Conservation (phyloP, 2,329 filamentous ascomycete species). For the Fusarium sp. region DNA sequence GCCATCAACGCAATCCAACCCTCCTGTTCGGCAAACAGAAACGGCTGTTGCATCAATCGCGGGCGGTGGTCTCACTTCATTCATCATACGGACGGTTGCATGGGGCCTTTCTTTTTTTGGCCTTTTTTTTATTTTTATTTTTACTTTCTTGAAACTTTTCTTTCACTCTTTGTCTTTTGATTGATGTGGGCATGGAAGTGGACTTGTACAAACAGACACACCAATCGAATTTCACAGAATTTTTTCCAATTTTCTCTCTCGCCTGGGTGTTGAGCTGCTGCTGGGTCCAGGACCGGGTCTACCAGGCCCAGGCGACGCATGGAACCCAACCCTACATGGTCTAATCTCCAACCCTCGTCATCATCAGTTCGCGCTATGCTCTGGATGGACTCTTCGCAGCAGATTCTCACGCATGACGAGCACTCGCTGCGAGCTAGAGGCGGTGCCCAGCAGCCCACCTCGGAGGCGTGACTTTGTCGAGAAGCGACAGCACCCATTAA, state of each 20-base stretch:
- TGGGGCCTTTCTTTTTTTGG: constrained; percentile 9
- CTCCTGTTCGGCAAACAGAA: neutral
- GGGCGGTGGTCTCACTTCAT: constrained; percentile 12
- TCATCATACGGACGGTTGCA: constrained; percentile 1
- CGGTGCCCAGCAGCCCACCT: constrained; percentile 24
- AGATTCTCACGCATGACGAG: constrained; percentile 15
- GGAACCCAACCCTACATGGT: constrained; percentile 33
- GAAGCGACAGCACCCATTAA: constrained; percentile 44
- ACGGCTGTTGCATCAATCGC: constrained; percentile 12
- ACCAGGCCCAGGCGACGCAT: constrained; percentile 14
- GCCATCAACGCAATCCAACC: constrained; percentile 6
- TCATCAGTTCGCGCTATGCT: constrained; percentile 15
- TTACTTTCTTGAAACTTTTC: constrained; percentile 12
- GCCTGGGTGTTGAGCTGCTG: constrained; percentile 18
- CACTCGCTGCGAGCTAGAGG: constrained; percentile 26
- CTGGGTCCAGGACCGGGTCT: neutral
- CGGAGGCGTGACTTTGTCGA: constrained; percentile 31
- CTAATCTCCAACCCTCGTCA: constrained; percentile 36
- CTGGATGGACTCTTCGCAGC: constrained; percentile 2
- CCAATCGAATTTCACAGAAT: constrained; percentile 44
- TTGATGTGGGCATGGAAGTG: constrained; percentile 41
- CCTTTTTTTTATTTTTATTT: neutral
- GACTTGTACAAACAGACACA: constrained; percentile 43
- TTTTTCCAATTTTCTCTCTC: constrained; percentile 12
- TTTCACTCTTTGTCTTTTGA: constrained; percentile 24